Base-by-base conservation (phyloP, 2,329 filamentous ascomycete species). In the Arthrobotrys entomopaga region DNA sequence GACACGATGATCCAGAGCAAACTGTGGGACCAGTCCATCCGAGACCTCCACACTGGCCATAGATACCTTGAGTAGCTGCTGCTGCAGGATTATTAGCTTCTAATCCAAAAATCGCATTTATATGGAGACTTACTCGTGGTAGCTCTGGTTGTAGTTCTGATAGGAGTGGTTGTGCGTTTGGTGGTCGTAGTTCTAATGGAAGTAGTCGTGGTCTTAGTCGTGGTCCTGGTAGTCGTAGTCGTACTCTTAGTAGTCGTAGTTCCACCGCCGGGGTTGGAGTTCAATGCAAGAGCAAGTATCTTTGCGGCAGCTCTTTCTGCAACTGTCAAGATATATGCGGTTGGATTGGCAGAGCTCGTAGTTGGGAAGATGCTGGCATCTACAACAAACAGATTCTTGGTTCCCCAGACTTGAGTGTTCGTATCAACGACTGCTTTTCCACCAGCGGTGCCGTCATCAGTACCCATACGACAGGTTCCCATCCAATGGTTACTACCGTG, bases 301-400 rank as follows among this genome's bases (percentile, higher is more conserved):
- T 81, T 84, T 77, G 83, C 83, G 3, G 84, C 84, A 7, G 88
- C 88, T 48, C 85, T 84, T 82, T 91, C 89, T 16, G 88, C 86
- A 16, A 85, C 87, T 40, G 88, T 84, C 79, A 90, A 87, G 77
- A 90, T 87, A 43, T 87, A 85, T 0, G 87, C 85, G 54, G 87
- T 86, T 1, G 89, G 90, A 81, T 92, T 92, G 16, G 88, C 87
- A 0, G 88, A 88, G 1, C 88, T 84, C 77, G 90, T 86, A 76
- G 89, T 89, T 0, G 89, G 89, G 82, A 90, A 89, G 78, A 91
- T 88, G 74, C 86, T 86, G 0, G 86, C 89, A 78, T 91, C 89
- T 2, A 91, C 87, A 13, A 90, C 86, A 78, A 88, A 90, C 50
- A 90, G 82, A 81, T 90, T 90, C 78, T 90, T 87, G 0, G 86